Base-by-base conservation (phyloP, 2,329 filamentous ascomycete genomes). In the Zalaria obscura region DNA sequence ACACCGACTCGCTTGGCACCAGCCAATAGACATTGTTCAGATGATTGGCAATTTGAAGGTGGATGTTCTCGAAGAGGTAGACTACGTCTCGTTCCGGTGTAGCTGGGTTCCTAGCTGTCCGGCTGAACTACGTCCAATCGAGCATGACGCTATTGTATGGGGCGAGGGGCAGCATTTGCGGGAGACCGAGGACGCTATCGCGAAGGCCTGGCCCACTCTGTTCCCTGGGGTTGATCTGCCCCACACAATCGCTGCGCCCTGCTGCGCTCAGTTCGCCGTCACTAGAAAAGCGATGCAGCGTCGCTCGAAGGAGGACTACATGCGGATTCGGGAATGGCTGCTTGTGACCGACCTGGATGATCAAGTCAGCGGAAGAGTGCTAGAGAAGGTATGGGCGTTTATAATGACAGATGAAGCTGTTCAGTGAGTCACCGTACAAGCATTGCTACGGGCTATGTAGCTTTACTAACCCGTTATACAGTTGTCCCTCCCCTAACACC, bases 241-340 rank as follows among this genome's bases (percentile, higher is more conserved):
- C 1, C 27, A 40, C 4, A 37, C 28, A 8, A 31, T 43, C n/a
- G 38, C 33, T 9, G 29, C 34, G n/a, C 38, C 37, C 11, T 47
- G 45, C 27, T 46, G 45, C 38, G 74, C 75, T n/a, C 77, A 81
- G 55, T 81, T 81, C 46, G 77, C 72, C 0, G 69, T 80, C 4
- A 72, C 73, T 3, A 60, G 66, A 4, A 65, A 71, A 5, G 66
- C 67, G 36, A 64, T 80, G 27, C 63, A 52, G 5, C 53, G 57
- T 36, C 61, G 73, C 31, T 64, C 72, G 3, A 56, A 58, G 36
- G 62, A 64, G 6, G 72, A 75, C 44, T 81, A 80, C 48, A 51
- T 72, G 9, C 65, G 65, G 33, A 73, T 71, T 52, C 64, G 76
- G 4, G 59, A 76, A 35, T 81, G 77, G 78, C 48, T 80, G 32